Base-by-base conservation (phyloP, 176 grass and related monocot species). In the Panicum miliaceum region DNA sequence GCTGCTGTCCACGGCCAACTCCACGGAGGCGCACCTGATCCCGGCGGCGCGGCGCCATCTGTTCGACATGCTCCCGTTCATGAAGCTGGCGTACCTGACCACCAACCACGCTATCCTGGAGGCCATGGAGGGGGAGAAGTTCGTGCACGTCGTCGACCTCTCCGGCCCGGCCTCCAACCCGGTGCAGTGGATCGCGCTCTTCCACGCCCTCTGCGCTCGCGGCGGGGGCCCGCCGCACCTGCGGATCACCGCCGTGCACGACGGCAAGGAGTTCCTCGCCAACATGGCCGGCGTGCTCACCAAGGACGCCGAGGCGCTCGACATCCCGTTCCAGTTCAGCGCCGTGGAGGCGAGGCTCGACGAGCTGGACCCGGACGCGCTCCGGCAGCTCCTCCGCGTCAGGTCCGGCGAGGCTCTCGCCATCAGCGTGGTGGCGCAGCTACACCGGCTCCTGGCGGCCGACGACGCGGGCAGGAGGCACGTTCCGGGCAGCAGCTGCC, bases 51-150 rank as follows among this genome's bases (percentile, higher is more conserved):
- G 89, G 8, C 74, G 84, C 19, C 84, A 86, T 48, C 62, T 84
- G 86, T 85, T 82, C 77, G 66, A 82, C 85, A 47, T 61, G 51
- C 80, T 86, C 8, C 92, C 92, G 48, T 94, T 91, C 77, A 12
- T 89, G 65, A 94, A 94, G 84, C 88, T 94, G 8, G 89, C 92
- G 50, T 90, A 87, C 87, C 88, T 94, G 11, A 89, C 87, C 7
- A 86, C 92, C 19, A 94, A 94, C 92, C 92, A 85, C 43, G 86
- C 92, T 36, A 82, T 94, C 23, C 64, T 94, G 15, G 92, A 94
- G 61, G 87, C 92, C 9, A 85, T 94, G 87, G 89, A 94, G 23
- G 84, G 84, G 1, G 89, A 94, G 87, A 14, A 37, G 67, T 86
- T 72, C 84, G 89, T 94, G 20, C 92, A 94, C 81, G 58, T 94